Evolutionary conservation across 164 flowering plant species (phyloP), one percentile per base, ranked within the genome.

Genomic region (Stephania japonica): DNA sequence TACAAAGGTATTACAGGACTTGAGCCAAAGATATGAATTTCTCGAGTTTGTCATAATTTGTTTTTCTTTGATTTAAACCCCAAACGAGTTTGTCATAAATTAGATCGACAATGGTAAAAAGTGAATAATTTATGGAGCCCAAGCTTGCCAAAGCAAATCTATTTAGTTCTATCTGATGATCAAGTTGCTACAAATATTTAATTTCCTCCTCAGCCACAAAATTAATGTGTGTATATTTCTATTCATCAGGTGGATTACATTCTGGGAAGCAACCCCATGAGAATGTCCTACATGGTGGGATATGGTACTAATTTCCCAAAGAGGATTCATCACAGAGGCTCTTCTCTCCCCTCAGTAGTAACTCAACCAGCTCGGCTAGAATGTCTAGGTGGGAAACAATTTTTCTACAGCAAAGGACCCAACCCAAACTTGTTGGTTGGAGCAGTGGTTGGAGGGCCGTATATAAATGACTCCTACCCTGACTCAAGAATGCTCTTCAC

Each of bases 241-340:
- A 32, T 73, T 32, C 38, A 77, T n/a, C 81, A 88, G 90, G 89
- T 87, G 64, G 88, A 88, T 73, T 88, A 88, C 64, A 83, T 88
- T 70, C 77, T 87, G 1, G 92, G 97, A 65, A 73, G 76, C 71
- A 91, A 91, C 65, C 93, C 93, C 21, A 23, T 81, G 71, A 65
- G 70, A 4, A 86, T 88, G 90, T 91, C 97, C 25, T 91, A 88
- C 85, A 91, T 91, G 94, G 94, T 91, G 69, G 94, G 94, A 64
- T 90, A 85, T 75, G 89, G 94, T 0, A 14, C 70, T 0, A 88
- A 81, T 0, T 90, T 75, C 63, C 94, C 97, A 1, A 68, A 71
- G n/a, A 81, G 76, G 27, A 86, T 90, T 23, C 94, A 90, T 69
- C 97, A 91, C 62, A 69, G 94, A 6, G 91, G 83, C 4, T 85